phyloP scores from a whole-genome alignment of 2,329 filamentous ascomycete genomes.

The Pyricularia sp. region DNA sequence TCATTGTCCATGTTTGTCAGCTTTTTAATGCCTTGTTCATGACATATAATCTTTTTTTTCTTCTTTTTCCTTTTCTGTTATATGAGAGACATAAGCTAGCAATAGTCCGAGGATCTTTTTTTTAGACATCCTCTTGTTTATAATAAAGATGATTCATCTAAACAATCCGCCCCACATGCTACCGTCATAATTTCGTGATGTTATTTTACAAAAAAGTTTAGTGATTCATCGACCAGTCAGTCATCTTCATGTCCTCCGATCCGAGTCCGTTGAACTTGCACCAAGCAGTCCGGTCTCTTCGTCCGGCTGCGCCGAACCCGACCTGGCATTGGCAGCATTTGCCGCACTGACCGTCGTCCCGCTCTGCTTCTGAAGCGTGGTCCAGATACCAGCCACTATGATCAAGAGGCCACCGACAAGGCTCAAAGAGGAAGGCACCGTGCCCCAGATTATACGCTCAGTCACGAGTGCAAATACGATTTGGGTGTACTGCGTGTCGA shows the following conservation, averaged over 20 bases:
- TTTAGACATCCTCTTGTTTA: background rate
- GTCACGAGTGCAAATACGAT: background rate
- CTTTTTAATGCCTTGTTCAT: background rate
- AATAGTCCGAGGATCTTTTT: background rate
- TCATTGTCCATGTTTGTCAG: background rate
- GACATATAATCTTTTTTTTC: background rate
- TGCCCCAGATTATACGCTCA: background rate
- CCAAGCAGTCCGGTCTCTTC: background rate
- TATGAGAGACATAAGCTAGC: background rate
- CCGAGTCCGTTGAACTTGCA: background rate
- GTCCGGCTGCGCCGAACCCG: background rate
- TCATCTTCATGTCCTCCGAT: background rate
- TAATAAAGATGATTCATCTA: background rate
- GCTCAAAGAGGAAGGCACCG: background rate
- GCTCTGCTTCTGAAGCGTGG: background rate
- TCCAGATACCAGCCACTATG: background rate
- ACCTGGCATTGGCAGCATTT: background rate
- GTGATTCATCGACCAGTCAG: background rate
- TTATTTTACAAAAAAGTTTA: background rate
- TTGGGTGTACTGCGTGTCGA: background rate
- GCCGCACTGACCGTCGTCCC: too few species aligned
- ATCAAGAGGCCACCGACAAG: background rate
- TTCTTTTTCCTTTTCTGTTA: background rate
- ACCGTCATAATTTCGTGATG: background rate
- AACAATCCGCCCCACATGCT: background rate